These are phyloP conservation scores for Phylloporus sp. DNA, from an alignment of 768 basidiomycete genomes.

Conservation along the genomic window DNA sequence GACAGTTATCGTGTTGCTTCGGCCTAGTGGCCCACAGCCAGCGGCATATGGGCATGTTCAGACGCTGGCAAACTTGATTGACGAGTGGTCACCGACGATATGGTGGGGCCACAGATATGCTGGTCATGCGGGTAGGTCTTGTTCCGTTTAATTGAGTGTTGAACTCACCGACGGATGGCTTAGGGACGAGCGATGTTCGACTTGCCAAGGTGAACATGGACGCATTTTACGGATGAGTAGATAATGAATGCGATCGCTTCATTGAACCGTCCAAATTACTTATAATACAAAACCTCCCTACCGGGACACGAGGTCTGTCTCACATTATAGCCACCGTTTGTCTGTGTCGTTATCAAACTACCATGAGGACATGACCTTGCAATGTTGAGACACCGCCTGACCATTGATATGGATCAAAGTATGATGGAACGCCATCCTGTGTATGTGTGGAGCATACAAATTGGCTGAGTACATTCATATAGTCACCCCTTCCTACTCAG, in stretches of 20 bases:
- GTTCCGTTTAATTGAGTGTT: neutral
- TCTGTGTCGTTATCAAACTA: too few relatives aligned
- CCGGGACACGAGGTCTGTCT: too few relatives aligned
- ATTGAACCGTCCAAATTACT: too few relatives aligned
- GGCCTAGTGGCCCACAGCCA: constrained; percentile 25
- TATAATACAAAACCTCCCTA: too few relatives aligned
- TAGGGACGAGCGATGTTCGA: constrained; percentile 23
- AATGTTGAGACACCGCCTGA: too few relatives aligned
- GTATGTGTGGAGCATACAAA: too few relatives aligned
- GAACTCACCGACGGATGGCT: neutral
- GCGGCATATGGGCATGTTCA: constrained; percentile 33
- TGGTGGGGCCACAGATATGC: constrained; percentile 29
- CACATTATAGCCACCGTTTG: too few relatives aligned
- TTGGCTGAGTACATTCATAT: too few relatives aligned
- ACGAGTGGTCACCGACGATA: constrained; percentile 34
- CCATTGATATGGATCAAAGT: too few relatives aligned
- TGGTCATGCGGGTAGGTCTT: constrained; percentile 24
- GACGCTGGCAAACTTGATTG: constrained; percentile 34
- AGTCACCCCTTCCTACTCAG: neutral
- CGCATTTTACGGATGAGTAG: constrained; percentile 13
- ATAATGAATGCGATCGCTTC: neutral
- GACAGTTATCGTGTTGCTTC: constrained; percentile 7
- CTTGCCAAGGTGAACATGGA: constrained; percentile 22
- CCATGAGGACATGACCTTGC: too few relatives aligned
- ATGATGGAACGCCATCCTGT: too few relatives aligned